Evolutionary conservation across 2,329 filamentous ascomycete species (phyloP), one percentile per base, ranked within the genome.

Genomic region (Hyphodiscus sp.): DNA sequence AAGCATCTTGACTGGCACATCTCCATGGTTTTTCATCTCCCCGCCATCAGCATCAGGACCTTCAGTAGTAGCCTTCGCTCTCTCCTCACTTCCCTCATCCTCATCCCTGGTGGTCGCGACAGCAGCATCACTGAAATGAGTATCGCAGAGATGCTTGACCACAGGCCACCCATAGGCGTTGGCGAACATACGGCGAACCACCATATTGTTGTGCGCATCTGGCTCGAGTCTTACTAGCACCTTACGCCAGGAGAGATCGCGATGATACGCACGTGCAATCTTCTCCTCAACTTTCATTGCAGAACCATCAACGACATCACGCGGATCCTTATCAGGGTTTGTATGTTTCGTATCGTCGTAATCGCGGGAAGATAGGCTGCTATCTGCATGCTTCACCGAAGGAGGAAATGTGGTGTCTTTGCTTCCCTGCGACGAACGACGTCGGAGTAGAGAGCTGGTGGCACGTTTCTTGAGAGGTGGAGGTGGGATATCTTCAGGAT

Each of bases 91-190:
- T 43, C 76, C 72, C 67, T 89, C 86, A 30, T 85, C 71, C 47
- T 87, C 82, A 63, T 91, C 87, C 1, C 82, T 76, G 1, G 80
- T 83, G 16, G 78, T 76, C 0, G 87, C 85, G 1, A 78, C 73
- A 47, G 80, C 80, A 0, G 83, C 84, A 66, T 95, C 87, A 51
- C 84, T 87, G 68, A 99, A 99, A 71, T 99, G 94, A 0, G 90
- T 91, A 64, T 97, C 91, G 50, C 94, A 92, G 19, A 97, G 74
- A 71, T 99, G 94, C 71, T 96, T 91, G 48, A 97, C 76, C 0
- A 99, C 94, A 0, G 94, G 94, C 94, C 94, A 99, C 1, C 94
- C 94, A 64, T 95, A 95, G 0, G 94, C 94, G 66, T 99, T 99
- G 53, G 91, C 86, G 69, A 99, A 99, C 85, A 91, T 95, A 52